A percentile compares a stretch with the other conserved stretches of the same genome.
These are phyloP conservation scores for Monocercomonoides exilis DNA, from an alignment of 78 protist species.

Conservation along the genomic window DNA sequence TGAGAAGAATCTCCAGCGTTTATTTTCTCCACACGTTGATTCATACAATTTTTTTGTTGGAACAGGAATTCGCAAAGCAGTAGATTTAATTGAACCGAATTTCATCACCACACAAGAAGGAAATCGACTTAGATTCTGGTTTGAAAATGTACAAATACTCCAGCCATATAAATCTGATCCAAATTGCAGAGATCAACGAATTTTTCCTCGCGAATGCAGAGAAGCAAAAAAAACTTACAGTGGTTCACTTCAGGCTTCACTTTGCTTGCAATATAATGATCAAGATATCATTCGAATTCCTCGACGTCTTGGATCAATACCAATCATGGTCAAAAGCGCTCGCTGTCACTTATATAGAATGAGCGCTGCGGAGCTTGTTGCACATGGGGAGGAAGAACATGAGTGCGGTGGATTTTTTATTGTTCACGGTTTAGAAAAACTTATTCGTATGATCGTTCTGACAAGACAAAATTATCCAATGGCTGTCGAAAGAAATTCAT, in stretches of 20 bases:
- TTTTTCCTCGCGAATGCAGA: slow-evolving; percentile 4
- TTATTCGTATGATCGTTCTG: slow-evolving; percentile 72
- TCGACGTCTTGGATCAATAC: not conserved
- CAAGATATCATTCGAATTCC: not conserved
- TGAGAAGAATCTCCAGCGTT: not conserved
- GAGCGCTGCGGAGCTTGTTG: slow-evolving; percentile 16
- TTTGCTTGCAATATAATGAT: not conserved
- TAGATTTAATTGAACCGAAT: not conserved
- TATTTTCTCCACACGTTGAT: slow-evolving; percentile 41
- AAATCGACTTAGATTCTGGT: not conserved
- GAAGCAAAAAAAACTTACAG: not conserved
- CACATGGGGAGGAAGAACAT: slow-evolving; percentile 39
- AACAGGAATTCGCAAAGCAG: slow-evolving; percentile 8
- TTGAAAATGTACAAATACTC: not conserved
- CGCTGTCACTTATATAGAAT: slow-evolving; percentile 40
- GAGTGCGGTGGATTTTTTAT: slow-evolving; percentile 91
- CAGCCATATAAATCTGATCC: not conserved
- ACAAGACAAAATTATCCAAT: slow-evolving; percentile 57
- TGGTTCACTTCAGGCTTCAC: not conserved
- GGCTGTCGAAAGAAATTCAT: slow-evolving; percentile 53
- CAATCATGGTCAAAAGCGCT: slow-evolving; percentile 38
- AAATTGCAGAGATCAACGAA: not conserved
- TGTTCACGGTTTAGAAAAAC: slow-evolving; percentile 72
- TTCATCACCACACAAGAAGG: not conserved
- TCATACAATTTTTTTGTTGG: slow-evolving; percentile 36